phyloP scores from a whole-genome alignment of 2,329 filamentous ascomycete genomes.

The Trichoderma aggressivum region DNA sequence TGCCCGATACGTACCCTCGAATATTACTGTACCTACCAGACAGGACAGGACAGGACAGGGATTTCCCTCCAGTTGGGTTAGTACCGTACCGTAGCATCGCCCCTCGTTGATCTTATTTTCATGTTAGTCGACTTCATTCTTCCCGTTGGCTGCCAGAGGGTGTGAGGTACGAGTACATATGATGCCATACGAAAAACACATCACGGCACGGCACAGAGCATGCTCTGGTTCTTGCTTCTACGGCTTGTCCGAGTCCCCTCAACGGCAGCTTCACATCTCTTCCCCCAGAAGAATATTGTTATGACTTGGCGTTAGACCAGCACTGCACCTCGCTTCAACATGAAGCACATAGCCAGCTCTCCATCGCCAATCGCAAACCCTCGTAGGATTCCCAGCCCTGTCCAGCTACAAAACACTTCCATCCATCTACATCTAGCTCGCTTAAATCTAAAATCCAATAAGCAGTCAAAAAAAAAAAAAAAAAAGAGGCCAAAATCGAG shows the following conservation, averaged over 20 bases:
- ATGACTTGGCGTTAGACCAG: background rate
- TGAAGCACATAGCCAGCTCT: background rate
- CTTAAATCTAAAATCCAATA: background rate
- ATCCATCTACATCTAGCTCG: background rate
- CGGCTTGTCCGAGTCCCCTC: background rate
- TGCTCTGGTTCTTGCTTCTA: background rate
- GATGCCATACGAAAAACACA: background rate
- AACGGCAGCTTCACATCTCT: background rate
- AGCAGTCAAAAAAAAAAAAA: too few relatives aligned
- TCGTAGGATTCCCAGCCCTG: background rate
- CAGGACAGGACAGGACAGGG: background rate
- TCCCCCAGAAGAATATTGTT: too few relatives aligned
- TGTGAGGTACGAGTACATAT: background rate
- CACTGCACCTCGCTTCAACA: background rate
- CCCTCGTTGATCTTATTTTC: background rate
- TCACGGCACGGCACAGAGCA: background rate
- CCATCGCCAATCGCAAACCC: background rate
- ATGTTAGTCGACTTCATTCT: background rate
- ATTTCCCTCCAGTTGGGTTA: background rate
- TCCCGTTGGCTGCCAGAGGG: background rate
- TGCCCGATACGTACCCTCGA: background rate
- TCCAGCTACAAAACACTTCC: background rate
- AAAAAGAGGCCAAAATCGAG: background rate
- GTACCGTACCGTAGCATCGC: background rate
- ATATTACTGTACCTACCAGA: conserved; percentile 14